Evolutionary conservation across 202 grass and related monocot species (phyloP), one percentile per base, ranked within the genome.

Genomic region (Zoysia matrella): DNA sequence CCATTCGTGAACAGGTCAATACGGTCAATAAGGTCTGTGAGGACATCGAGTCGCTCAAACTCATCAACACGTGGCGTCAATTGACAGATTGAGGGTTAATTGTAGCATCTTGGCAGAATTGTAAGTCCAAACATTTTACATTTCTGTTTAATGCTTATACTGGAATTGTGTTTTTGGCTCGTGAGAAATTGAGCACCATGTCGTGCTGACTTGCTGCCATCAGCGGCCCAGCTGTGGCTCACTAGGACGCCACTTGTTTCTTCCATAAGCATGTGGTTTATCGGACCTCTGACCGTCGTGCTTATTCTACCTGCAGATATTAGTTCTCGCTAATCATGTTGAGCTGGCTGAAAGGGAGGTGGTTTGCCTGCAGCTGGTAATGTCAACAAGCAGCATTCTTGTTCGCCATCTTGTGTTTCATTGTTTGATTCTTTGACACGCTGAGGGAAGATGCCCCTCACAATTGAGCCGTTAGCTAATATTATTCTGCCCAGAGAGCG

Each of bases 1-100:
- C 94, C 91, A 11, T 97, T 97, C 5, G 94, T 97, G 65, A 97
- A 87, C 83, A 84, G 74, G 73, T 94, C 85, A 11, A 90, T 83
- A 53, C 83, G 83, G 43, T 88, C 91, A 5, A 58, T 92, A 58
- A 73, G 86, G 48, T 86, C 85, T 40, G 75, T 92, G 71, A 76
- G 86, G 60, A 81, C 82, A 61, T 80, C 75, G 58, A 80, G 78
- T 3, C 79, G 85, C 65, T 74, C 76, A 36, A 90, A 84, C 84
- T 84, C 83, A 22, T 86, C 80, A 40, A 49, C n/a, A 43, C 56
- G 55, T 61, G 68, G 52, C 65, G 49, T 46, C 16, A 68, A 74
- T 41, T 71, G 68, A 88, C 86, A 57, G 4, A 73, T 1, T 15
- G 30, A 53, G 51, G 75, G 53, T 71, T 12, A 74, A 6, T 3